Conservation (phyloP, 23 red algal species). For the Cyanidium caldarium region DNA sequence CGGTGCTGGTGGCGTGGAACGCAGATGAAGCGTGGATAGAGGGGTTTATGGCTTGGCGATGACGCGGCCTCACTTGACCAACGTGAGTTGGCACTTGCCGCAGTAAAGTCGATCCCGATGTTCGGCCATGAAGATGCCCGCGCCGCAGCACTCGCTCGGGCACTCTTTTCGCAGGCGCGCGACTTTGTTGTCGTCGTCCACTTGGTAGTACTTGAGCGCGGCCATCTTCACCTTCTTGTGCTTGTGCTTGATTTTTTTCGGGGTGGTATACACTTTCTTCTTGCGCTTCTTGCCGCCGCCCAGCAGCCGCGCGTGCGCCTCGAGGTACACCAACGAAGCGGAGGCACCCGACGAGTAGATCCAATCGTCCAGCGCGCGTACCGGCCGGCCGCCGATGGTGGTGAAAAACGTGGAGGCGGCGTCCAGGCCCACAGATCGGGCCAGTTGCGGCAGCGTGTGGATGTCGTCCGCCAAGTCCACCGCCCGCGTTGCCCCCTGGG, state of each 20-base stretch:
- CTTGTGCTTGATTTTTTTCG: slow-evolving; percentile 99
- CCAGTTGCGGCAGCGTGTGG: too few species aligned
- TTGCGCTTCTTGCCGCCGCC: slow-evolving; percentile 98
- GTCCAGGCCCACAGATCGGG: background rate
- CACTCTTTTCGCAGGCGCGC: slow-evolving; percentile 63
- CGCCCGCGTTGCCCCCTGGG: too few species aligned
- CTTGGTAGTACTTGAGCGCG: slow-evolving; percentile 89
- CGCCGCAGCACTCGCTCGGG: slow-evolving; percentile 62
- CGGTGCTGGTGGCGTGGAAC: too few species aligned
- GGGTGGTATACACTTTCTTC: slow-evolving; percentile 99
- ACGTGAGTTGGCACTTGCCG: slow-evolving; percentile 90
- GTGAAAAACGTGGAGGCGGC: background rate
- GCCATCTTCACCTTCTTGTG: slow-evolving; percentile 76
- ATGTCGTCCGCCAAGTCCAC: too few species aligned
- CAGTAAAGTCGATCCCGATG: slow-evolving; percentile 81
- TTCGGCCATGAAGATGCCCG: slow-evolving; percentile 92
- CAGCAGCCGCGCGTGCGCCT: slow-evolving; percentile 28
- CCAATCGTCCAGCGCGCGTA: background rate
- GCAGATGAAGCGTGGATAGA: too few species aligned
- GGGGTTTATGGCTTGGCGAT: too few species aligned
- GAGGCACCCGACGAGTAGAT: background rate
- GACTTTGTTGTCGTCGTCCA: slow-evolving; percentile 58
- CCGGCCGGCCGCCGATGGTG: background rate
- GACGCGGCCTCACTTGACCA: too few species aligned
- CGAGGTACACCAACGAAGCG: background rate